Conservation (phyloP, 768 basidiomycete genomes). For the Termitomyces sp. region DNA sequence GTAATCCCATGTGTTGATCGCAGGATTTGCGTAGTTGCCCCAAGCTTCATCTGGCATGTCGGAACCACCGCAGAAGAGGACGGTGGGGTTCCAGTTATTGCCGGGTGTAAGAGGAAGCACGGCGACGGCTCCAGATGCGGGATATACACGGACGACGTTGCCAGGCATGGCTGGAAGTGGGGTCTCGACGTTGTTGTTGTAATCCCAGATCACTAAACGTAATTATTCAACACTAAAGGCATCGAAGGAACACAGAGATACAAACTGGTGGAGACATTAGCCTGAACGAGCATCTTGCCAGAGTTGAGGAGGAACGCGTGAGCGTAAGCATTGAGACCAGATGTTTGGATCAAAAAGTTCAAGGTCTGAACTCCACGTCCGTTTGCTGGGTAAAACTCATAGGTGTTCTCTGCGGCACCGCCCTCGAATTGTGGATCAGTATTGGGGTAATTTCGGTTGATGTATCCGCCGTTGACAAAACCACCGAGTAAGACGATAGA, state of each 20-base stretch:
- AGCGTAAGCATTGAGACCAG: constrained; percentile 75
- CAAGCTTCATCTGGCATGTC: constrained; percentile 70
- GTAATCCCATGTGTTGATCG: constrained; percentile 67
- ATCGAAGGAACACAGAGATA: constrained; percentile 10
- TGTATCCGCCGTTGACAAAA: constrained; percentile 72
- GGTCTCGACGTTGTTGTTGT: constrained; percentile 51
- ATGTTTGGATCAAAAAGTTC: constrained; percentile 67
- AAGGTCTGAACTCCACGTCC: constrained; percentile 45
- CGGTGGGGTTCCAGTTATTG: constrained; percentile 81
- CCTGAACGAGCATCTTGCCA: constrained; percentile 78
- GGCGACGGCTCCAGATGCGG: constrained; percentile 81
- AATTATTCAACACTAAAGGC: background rate
- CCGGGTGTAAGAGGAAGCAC: constrained; percentile 90
- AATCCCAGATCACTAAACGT: constrained; percentile 43
- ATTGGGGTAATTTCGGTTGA: constrained; percentile 76
- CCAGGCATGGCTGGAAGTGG: constrained; percentile 70
- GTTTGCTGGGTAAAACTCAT: constrained; percentile 76
- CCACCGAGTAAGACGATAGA: constrained; percentile 77
- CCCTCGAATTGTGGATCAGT: constrained; percentile 58
- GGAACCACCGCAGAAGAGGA: constrained; percentile 90
- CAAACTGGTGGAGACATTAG: constrained; percentile 74
- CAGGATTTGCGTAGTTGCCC: constrained; percentile 76
- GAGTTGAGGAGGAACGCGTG: constrained; percentile 72
- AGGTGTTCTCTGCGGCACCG: constrained; percentile 78
- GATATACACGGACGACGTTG: constrained; percentile 77